These are phyloP conservation scores for Wickerhamiella hasegawae DNA, from an alignment of 805 yeast genomes.

Conservation along the genomic window DNA sequence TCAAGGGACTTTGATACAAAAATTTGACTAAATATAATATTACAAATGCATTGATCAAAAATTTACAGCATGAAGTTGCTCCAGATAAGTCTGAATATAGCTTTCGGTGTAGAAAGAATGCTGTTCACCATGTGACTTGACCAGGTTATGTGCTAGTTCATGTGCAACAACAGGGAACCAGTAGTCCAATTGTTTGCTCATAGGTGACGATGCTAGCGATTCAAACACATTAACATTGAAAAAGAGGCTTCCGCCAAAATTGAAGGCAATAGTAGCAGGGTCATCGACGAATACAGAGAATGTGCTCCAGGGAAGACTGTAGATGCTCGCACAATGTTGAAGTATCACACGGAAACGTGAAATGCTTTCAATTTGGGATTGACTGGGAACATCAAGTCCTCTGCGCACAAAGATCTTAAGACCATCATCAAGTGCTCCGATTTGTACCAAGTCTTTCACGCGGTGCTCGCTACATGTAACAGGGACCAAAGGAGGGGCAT, in stretches of 20 bases:
- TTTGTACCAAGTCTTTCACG: too few species aligned
- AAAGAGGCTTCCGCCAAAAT: conserved; percentile 22
- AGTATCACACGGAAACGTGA: conserved; percentile 10
- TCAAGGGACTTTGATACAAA: too few species aligned
- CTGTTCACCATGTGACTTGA: conserved; percentile 20
- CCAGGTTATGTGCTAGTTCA: conserved; percentile 27
- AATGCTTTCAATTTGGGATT: too few species aligned
- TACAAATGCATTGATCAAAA: too few species aligned
- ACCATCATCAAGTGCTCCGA: too few species aligned
- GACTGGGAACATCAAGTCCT: too few species aligned
- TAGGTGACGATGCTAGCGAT: conserved; percentile 1
- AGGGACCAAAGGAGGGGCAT: too few species aligned
- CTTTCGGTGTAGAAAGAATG: conserved; percentile 24
- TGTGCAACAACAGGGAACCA: conserved; percentile 27
- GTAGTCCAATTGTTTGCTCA: conserved; percentile 15
- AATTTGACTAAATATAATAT: too few species aligned
- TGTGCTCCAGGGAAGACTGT: conserved; percentile 12
- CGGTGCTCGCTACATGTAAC: too few species aligned
- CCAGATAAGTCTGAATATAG: conserved; percentile 18
- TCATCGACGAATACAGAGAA: conserved; percentile 17
- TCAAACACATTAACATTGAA: conserved; percentile 21
- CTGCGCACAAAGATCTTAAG: too few species aligned
- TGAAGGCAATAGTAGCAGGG: conserved; percentile 23
- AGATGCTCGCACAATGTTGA: conserved; percentile 10
- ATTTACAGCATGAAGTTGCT: conserved; percentile 23